Conservation (phyloP, 2,329 filamentous ascomycete genomes). For the Aspergillus sp. region DNA sequence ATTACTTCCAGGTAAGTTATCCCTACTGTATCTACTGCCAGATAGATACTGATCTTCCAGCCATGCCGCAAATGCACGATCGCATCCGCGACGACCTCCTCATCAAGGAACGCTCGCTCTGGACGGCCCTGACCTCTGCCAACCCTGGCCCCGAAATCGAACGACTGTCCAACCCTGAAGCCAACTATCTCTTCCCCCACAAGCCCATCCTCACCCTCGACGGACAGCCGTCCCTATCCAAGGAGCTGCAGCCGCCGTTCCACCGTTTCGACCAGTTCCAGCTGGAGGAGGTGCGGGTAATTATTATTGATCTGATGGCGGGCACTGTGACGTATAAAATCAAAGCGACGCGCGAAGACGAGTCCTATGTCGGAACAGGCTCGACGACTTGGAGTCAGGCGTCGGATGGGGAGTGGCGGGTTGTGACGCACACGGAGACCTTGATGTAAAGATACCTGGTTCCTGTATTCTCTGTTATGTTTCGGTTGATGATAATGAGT, state of each 20-base stretch:
- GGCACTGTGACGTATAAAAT: constrained; percentile 33
- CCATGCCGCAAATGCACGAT: constrained; percentile 37
- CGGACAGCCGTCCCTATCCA: constrained; percentile 17
- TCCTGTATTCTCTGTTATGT: background rate
- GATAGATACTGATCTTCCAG: background rate
- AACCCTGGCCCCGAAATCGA: constrained; percentile 33
- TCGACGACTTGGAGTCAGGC: constrained; percentile 37
- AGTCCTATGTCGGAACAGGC: constrained; percentile 26
- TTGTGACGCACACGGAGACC: constrained; percentile 35
- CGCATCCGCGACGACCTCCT: constrained; percentile 35
- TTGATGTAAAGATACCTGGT: constrained; percentile 16
- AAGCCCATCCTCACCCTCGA: constrained; percentile 31
- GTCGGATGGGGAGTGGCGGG: constrained; percentile 37
- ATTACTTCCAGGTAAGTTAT: no score
- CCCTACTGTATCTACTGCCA: no score
- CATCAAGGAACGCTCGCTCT: constrained; percentile 34
- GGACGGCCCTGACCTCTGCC: constrained; percentile 37
- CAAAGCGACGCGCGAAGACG: constrained; percentile 24
- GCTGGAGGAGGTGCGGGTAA: constrained; percentile 26
- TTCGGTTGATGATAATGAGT: background rate
- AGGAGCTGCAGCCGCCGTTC: constrained; percentile 29
- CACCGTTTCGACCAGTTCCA: constrained; percentile 35
- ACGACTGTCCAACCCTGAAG: constrained; percentile 29
- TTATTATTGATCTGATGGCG: constrained; percentile 37
- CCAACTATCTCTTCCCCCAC: constrained; percentile 33